These are phyloP conservation scores for Xylaria castorea DNA, from an alignment of 495 filamentous ascomycete species.

Conservation along the genomic window DNA sequence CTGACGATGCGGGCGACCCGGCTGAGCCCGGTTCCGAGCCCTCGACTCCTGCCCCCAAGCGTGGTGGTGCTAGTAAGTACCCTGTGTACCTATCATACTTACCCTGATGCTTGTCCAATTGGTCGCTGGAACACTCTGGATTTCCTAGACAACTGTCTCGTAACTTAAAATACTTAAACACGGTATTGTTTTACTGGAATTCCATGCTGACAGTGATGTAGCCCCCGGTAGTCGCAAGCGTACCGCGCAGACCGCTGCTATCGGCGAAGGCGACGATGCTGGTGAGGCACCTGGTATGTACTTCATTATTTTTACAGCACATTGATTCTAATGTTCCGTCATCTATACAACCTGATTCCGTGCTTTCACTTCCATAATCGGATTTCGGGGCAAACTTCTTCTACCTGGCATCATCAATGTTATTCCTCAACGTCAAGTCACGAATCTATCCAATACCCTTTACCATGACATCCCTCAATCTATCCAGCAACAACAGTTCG, in stretches of 20 bases:
- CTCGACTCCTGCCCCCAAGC: conserved; percentile 8
- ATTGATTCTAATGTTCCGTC: background rate
- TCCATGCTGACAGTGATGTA: conserved; percentile 6
- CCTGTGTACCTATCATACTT: background rate
- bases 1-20: background rate
- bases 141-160: background rate
- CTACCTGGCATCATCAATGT: no score
- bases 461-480: background rate
- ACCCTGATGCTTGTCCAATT: background rate
- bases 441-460: background rate
- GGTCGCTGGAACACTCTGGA: background rate
- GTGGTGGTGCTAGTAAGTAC: conserved; percentile 12
- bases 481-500: no score
- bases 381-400: background rate
- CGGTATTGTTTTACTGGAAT: background rate
- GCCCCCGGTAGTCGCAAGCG: conserved; percentile 21
- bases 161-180: background rate
- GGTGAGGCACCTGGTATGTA: background rate
- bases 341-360: background rate
- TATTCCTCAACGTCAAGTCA: background rate
- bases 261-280: background rate
- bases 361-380: background rate
- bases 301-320: background rate
- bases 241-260: background rate
- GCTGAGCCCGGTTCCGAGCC: background rate